Conservation (phyloP, 192 early-diverging fungal genomes). For the Backusella mclennaniae region DNA sequence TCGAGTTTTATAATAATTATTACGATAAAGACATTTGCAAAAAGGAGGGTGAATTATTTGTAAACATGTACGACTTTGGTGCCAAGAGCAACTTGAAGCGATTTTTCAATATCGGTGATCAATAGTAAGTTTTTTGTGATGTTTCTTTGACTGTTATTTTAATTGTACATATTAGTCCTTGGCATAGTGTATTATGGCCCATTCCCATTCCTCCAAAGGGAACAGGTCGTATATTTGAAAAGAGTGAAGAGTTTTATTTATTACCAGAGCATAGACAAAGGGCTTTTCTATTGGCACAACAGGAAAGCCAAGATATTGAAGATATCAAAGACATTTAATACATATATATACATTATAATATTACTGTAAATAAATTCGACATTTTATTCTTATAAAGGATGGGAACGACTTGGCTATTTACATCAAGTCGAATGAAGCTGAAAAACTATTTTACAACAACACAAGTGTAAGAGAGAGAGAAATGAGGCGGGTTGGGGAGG, state of each 20-base stretch:
- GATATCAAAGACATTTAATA: constrained; percentile 34
- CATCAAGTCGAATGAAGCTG: too few relatives aligned
- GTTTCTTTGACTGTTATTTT: neutral
- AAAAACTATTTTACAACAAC: too few relatives aligned
- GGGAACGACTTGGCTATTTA: neutral
- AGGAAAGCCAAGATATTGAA: constrained; percentile 29
- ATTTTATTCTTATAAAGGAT: neutral
- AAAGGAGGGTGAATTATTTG: constrained; percentile 46
- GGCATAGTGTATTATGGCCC: constrained; percentile 51
- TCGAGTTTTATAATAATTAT: constrained; percentile 61
- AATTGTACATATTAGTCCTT: constrained; percentile 34
- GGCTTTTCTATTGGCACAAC: constrained; percentile 20
- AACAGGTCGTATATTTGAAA: constrained; percentile 28
- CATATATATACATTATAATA: neutral
- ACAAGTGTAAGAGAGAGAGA: too few relatives aligned
- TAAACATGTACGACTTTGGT: constrained; percentile 50
- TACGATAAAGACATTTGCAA: constrained; percentile 50
- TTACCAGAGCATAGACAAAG: constrained; percentile 24
- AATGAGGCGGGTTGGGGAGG: too few relatives aligned
- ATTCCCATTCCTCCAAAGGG: constrained; percentile 48
- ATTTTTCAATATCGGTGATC: constrained; percentile 54
- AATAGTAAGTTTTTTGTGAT: constrained; percentile 37
- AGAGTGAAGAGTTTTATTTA: constrained; percentile 33
- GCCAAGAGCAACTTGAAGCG: constrained; percentile 38
- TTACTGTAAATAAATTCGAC: neutral